Evolutionary conservation across 768 basidiomycete genomes (phyloP), one percentile per base, ranked within the genome.

Genomic region (Boletus sp.): DNA sequence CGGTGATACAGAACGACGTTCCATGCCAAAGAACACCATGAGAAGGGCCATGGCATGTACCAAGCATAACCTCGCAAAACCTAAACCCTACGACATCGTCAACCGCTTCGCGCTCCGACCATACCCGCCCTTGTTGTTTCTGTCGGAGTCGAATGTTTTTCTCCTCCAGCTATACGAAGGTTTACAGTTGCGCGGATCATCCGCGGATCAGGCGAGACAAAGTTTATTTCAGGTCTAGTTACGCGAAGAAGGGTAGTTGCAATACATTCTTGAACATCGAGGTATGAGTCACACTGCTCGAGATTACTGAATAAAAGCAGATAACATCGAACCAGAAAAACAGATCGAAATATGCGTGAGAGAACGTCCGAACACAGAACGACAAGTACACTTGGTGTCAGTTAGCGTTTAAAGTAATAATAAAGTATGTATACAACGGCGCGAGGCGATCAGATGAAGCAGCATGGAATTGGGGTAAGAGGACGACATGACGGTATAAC

Each of bases 321-420:
- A 45, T 20, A 39, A 35, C 46, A 51, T 52, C 32, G 35, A 54
- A 45, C 40, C 52, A 40, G 53, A 47, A 50, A 47, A 63, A 48
- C n/a, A 47, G 48, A 29, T 49, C 48, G 42, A 41, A 40, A 59
- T 41, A 45, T 50, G 46, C 36, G 49, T 50, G 44, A 50, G 24
- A 49, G 33, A 52, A 56, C 40, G n/a, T 5, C 41, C 46, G 48
- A 60, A 57, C 28, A 41, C 48, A 47, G 48, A 51, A 35, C 50
- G 40, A 55, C 56, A 37, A 49, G 65, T 68, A 61, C 61, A 70
- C 28, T 39, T 49, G 46, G 50, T 48, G 44, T 59, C 58, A 54
- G 60, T 66, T 73, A 66, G 60, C 56, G 44, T 67, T 71, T 69
- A 71, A 66, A 46, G 41, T 61, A 73, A 63, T 72, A 70, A 63